Base-by-base conservation (phyloP, 345 rosid species). In the Ricinus communis region DNA sequence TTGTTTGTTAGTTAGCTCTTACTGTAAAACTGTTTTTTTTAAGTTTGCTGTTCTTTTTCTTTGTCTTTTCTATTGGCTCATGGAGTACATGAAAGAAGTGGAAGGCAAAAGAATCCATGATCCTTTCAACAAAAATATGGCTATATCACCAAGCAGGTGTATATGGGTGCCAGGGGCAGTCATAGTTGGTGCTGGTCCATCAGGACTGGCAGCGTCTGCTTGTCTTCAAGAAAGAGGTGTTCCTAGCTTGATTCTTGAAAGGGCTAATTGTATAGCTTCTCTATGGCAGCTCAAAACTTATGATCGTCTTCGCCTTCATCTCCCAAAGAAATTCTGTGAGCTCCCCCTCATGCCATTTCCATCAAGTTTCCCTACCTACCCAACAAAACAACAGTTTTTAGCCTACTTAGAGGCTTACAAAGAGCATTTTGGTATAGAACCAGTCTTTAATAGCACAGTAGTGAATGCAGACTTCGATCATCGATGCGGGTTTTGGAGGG, bases 131-230 rank as follows among this genome's bases (percentile, higher is more conserved):
- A 65, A 45, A 16, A 76, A 62, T 3, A 74, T 55, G 70, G 36
- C 55, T 1, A 40, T 28, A 2, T 46, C 79, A 22, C 9, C 82
- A 22, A 68, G 40, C 8, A 59, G 82, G 66, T 46, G 84, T 64
- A 43, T 68, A 45, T 43, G 76, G 83, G 84, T 85, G 8, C 73
- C 73, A 0, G 91, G 91, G 41, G 87, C 96, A 24, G 56, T 93
- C 71, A 87, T 91, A 65, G 88, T 93, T 14, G 97, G 98, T 15
- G 94, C 91, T 0, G 98, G 98, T 2, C 97, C 97, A 1, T 87
- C 97, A 0, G 97, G 97, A 1, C 76, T 93, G 6, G 96, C 93
- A 25, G 65, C 82, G 1, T 93, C 93, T 0, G 93, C 93, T 22
- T 88, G 93, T 75, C 91, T 93, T 59, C 80, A 82, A 65, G 76